Conservation (phyloP, 768 basidiomycete species). For the Aureoboletus auriporus region DNA sequence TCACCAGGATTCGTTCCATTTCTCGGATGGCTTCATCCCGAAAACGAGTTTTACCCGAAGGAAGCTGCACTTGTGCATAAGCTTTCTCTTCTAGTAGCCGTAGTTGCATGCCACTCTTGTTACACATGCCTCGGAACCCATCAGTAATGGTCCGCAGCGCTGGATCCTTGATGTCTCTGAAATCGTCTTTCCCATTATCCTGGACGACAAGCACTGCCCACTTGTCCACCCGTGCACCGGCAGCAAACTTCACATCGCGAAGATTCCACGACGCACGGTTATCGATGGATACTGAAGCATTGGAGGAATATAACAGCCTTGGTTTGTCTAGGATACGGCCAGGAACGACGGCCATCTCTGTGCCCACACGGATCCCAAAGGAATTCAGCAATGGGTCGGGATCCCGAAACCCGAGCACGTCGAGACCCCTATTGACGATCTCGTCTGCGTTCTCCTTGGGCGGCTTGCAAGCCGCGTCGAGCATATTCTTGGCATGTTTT, state of each 20-base stretch:
- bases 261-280: constrained; percentile 50
- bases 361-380: constrained; percentile 43
- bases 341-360: constrained; percentile 50
- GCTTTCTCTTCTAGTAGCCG: constrained; percentile 21
- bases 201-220: constrained; percentile 70
- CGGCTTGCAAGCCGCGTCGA: constrained; percentile 41
- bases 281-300: constrained; percentile 28
- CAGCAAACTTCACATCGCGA: constrained; percentile 51
- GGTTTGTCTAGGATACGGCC: constrained; percentile 48
- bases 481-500: constrained; percentile 46
- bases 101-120: constrained; percentile 58
- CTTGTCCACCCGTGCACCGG: constrained; percentile 49
- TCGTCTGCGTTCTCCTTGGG: constrained; percentile 44
- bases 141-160: constrained; percentile 38
- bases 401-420: constrained; percentile 38
- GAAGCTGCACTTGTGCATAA: constrained; percentile 38
- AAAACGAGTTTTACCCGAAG: constrained; percentile 46
- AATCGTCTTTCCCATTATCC: constrained; percentile 55
- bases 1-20: not conserved
- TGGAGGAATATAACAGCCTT: constrained; percentile 36
- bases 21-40: constrained; percentile 45
- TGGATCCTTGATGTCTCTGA: constrained; percentile 45
- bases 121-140: constrained; percentile 62
- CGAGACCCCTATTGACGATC: constrained; percentile 41
- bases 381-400: constrained; percentile 30